These are phyloP conservation scores for Olyra latifolia DNA, from an alignment of 176 grass and related monocot species.

Conservation along the genomic window DNA sequence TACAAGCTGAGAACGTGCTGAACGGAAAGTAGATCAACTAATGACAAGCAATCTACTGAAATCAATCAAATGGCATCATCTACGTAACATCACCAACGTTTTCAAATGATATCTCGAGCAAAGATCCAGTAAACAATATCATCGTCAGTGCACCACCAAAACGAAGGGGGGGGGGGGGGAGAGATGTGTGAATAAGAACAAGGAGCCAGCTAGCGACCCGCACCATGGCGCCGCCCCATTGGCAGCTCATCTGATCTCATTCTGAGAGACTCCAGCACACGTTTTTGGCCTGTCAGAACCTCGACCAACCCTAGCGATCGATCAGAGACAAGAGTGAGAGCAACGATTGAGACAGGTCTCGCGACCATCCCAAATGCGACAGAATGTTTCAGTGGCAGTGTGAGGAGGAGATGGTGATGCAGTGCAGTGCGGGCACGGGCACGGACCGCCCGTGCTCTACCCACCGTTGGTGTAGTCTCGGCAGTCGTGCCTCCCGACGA, in stretches of 20 bases:
- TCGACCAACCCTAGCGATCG: slow-evolving; percentile 63
- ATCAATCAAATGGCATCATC: neutral
- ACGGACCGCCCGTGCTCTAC: neutral
- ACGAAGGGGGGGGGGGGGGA: neutral
- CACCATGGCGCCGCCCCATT: slow-evolving; percentile 31
- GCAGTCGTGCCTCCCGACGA: slow-evolving; percentile 79
- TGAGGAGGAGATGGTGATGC: neutral
- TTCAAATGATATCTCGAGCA: slow-evolving; percentile 28
- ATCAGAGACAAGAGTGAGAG: neutral
- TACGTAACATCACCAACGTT: neutral
- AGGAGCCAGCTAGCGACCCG: neutral
- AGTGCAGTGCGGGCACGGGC: no score
- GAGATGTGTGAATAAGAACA: no score
- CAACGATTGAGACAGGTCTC: neutral
- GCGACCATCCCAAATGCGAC: neutral
- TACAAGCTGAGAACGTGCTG: neutral
- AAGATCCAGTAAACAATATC: slow-evolving; percentile 21
- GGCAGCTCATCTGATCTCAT: neutral
- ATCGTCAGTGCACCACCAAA: slow-evolving; percentile 16
- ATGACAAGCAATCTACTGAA: neutral
- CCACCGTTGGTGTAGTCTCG: slow-evolving; percentile 77
- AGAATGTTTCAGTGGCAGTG: neutral
- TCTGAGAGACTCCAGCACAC: slow-evolving; percentile 50
- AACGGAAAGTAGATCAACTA: neutral
- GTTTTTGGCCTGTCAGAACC: slow-evolving; percentile 68